Evolutionary conservation across 345 rosid species (phyloP).

Genomic region (Lenwebbia sp.): DNA sequence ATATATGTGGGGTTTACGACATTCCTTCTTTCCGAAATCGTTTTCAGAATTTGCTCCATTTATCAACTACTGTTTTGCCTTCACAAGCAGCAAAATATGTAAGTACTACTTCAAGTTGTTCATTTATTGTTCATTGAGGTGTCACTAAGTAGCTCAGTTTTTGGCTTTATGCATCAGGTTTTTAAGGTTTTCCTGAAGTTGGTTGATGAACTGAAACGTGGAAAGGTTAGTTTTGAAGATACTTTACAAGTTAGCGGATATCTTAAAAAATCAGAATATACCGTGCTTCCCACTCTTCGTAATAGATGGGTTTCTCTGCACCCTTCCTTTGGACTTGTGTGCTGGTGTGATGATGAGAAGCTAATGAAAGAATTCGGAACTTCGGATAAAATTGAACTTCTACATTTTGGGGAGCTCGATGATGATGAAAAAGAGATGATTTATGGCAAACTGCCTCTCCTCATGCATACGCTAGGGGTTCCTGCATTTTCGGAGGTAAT

Average conservation of each 20-base stretch:
- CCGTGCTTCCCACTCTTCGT: constrained; percentile 58
- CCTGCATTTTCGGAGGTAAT: constrained; percentile 76
- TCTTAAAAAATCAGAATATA: constrained; percentile 44
- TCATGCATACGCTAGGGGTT: constrained; percentile 65
- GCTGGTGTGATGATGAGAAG: constrained; percentile 78
- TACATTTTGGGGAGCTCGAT: constrained; percentile 48
- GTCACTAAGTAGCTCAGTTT: constrained; percentile 4
- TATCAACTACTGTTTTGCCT: constrained; percentile 49
- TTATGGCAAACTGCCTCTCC: constrained; percentile 32
- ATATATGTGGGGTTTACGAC: constrained; percentile 58
- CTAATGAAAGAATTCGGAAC: constrained; percentile 50
- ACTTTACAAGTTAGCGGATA: constrained; percentile 35
- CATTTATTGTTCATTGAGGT: background rate
- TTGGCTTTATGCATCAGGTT: constrained; percentile 36
- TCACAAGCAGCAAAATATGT: constrained; percentile 60
- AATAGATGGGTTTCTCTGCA: constrained; percentile 88
- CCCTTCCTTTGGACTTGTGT: constrained; percentile 65
- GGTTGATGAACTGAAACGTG: constrained; percentile 61
- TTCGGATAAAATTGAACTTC: constrained; percentile 42
- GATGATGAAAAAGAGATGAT: constrained; percentile 41
- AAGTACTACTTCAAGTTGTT: constrained; percentile 18
- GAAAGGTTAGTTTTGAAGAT: constrained; percentile 40
- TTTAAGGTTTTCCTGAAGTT: constrained; percentile 61
- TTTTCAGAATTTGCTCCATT: constrained; percentile 51
- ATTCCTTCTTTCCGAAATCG: constrained; percentile 50